Conservation (phyloP, 2,329 filamentous ascomycete species). For the Bisporella sp. region DNA sequence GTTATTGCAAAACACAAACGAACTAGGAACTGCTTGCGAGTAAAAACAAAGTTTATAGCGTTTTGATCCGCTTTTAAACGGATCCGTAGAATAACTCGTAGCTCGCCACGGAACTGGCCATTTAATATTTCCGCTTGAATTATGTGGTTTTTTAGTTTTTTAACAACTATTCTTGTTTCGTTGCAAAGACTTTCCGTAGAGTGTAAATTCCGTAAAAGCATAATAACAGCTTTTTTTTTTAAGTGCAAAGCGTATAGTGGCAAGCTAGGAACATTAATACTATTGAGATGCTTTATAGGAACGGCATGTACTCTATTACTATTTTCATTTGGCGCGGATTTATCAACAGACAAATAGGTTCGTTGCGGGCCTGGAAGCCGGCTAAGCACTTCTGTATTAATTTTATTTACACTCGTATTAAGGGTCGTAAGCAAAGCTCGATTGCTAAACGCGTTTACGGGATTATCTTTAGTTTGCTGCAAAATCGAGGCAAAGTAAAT, state of each 20-base stretch:
- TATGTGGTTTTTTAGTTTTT: neutral
- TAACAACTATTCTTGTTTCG: neutral
- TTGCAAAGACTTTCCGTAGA: neutral
- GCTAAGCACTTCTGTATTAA: neutral
- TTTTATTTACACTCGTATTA: neutral
- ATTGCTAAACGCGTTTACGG: neutral
- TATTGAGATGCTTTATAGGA: neutral
- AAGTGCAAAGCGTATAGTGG: neutral
- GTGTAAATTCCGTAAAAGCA: neutral
- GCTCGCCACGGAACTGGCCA: neutral
- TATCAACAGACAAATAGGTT: neutral
- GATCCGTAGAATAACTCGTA: neutral
- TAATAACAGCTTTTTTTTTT: neutral
- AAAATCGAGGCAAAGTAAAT: neutral
- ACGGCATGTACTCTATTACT: neutral
- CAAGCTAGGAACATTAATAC: neutral
- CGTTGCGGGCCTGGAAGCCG: neutral
- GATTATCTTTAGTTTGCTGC: neutral
- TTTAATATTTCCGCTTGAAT: neutral
- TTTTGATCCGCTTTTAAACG: neutral
- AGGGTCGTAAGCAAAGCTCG: neutral
- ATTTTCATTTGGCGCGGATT: too few species aligned
- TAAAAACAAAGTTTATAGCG: neutral
- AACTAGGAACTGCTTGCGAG: neutral
- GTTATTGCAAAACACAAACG: constrained; percentile 1